Conservation (phyloP, 805 yeast genomes). For the Kuraishia capsulata region DNA sequence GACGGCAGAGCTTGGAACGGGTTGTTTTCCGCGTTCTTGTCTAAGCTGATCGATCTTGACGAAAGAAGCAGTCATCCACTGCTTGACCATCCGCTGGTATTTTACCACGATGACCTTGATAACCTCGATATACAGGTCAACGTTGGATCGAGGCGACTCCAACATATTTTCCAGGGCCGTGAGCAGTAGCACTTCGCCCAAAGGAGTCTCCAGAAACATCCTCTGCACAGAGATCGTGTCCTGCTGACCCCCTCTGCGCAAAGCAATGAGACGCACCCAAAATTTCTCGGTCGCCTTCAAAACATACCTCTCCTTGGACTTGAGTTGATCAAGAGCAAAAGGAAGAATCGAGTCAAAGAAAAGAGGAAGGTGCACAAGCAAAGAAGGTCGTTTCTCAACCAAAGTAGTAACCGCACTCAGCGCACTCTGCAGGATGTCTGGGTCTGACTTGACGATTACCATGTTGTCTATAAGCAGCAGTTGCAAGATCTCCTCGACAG, state of each 20-base stretch:
- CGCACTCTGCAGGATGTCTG: conserved; percentile 47
- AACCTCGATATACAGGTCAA: conserved; percentile 49
- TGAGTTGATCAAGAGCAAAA: conserved; percentile 29
- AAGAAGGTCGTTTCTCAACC: conserved; percentile 37
- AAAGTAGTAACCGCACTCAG: conserved; percentile 42
- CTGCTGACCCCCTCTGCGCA: conserved; percentile 31
- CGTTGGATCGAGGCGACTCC: conserved; percentile 46
- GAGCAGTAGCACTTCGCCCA: conserved; percentile 23
- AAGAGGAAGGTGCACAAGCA: conserved; percentile 26
- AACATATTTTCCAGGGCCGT: conserved; percentile 33
- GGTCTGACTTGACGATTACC: conserved; percentile 35
- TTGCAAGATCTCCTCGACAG: conserved; percentile 26
- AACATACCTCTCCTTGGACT: conserved; percentile 44
- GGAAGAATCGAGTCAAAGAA: conserved; percentile 15
- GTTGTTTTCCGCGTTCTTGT: conserved; percentile 12
- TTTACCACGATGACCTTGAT: conserved; percentile 29
- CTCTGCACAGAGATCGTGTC: conserved; percentile 24
- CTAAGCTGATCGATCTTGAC: conserved; percentile 18
- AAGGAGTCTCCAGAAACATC: conserved; percentile 18
- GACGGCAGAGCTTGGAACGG: conserved; percentile 23
- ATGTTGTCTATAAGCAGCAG: conserved; percentile 27
- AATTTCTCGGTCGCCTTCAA: conserved; percentile 42
- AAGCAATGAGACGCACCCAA: conserved; percentile 41
- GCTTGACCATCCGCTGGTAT: conserved; percentile 29
- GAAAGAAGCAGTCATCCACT: conserved; percentile 33